phyloP scores from a whole-genome alignment of 768 basidiomycete species.

The Paxillus involutus region DNA sequence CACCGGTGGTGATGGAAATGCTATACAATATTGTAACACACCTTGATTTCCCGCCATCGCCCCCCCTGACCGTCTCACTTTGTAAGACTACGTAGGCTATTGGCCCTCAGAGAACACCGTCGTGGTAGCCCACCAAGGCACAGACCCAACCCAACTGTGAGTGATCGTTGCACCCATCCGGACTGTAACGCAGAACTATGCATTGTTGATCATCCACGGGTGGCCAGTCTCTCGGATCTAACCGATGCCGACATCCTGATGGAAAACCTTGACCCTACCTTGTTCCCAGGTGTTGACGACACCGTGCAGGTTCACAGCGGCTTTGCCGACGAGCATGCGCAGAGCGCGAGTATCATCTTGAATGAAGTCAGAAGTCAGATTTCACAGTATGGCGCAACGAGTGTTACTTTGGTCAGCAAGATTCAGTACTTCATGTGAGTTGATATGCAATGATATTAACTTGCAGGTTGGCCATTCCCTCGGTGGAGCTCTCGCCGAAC shows the following conservation, averaged over 20 bases:
- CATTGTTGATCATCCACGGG: neutral
- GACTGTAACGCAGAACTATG: neutral
- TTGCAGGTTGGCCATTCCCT: conserved; percentile 49
- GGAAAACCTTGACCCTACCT: conserved; percentile 37
- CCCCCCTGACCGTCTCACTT: neutral
- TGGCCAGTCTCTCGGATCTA: conserved; percentile 44
- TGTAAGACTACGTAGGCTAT: conserved; percentile 54
- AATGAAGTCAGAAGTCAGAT: conserved; percentile 43
- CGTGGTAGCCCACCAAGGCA: conserved; percentile 63
- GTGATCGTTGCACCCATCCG: conserved; percentile 5
- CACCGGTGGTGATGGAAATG: conserved; percentile 51
- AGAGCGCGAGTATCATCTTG: conserved; percentile 46
- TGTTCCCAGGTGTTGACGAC: conserved; percentile 55
- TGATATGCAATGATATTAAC: neutral
- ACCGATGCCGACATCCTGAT: conserved; percentile 47
- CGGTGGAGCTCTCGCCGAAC: conserved; percentile 52
- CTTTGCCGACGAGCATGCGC: conserved; percentile 50
- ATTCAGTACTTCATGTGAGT: neutral
- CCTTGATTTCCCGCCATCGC: neutral
- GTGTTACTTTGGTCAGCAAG: conserved; percentile 40
- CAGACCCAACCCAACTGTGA: conserved; percentile 55
- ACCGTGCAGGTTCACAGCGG: conserved; percentile 51
- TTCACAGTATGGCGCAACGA: conserved; percentile 33
- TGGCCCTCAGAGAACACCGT: conserved; percentile 50
- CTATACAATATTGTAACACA: conserved; percentile 46